Evolutionary conservation across 2,329 filamentous ascomycete genomes (phyloP), one percentile per base, ranked within the genome.

Genomic region (Phyllosticta citrichinensis): DNA sequence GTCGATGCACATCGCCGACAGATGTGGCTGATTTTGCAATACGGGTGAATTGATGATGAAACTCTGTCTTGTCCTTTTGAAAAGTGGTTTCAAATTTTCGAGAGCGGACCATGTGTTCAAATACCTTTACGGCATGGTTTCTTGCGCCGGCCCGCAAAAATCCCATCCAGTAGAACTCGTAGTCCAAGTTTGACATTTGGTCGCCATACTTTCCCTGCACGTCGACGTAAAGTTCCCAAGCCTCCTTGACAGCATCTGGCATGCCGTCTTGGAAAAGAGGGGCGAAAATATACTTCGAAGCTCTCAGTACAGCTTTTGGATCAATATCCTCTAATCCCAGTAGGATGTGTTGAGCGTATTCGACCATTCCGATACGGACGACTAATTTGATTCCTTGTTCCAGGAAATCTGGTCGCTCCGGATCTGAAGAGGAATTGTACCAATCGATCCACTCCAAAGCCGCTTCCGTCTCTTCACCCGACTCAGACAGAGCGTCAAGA

Each of bases 51-150:
- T 33, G 33, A 9, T 24, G 20, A 6, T 55, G 24, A 5, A 62
- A 12, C 24, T n/a, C 33, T 19, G 47, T 50, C 6, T 27, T 52
- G 14, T 20, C 20, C 10, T 57, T 61, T 30, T 35, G 25, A 1
- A 22, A 30, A 14, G 33, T 24, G 6, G 30, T 11, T 24, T 53
- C 53, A 40, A 54, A 52, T 12, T 55, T n/a, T 5, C 14, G 19
- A 3, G 47, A 20, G 24, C 22, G 12, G 66, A 69, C 83, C 91
- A 96, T 95, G 71, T 96, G 90, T 66, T 87, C 89, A 72, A 96
- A 96, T 0, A 90, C 84, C 58, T 84, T 83, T 60, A 93, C 80
- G 0, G 89, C 89, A 63, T 86, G 80, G 63, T 87, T 82, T 5
- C 83, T 79, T 62, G 86, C 80, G 58, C 84, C 82, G 6, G 83